Evolutionary conservation across 2,329 filamentous ascomycete genomes (phyloP).

Genomic region (Keithomyces neogunnii): DNA sequence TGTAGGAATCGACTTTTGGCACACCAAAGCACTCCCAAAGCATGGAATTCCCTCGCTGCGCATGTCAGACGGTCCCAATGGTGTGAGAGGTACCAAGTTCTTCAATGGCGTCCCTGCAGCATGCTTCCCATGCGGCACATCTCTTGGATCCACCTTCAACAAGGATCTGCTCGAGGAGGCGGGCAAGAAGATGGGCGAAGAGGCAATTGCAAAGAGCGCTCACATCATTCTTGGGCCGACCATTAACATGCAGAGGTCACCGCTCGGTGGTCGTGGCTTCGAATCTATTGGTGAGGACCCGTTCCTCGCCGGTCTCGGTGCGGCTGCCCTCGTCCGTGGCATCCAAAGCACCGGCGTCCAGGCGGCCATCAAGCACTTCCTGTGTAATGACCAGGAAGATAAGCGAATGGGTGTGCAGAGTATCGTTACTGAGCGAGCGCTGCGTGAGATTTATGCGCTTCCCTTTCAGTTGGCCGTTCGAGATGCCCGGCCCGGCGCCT

Average conservation of each 20-base stretch:
- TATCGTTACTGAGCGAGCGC: conserved; percentile 45
- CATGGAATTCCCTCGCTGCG: conserved; percentile 57
- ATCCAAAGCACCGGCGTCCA: conserved; percentile 49
- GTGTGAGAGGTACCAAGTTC: conserved; percentile 58
- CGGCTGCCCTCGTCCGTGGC: conserved; percentile 43
- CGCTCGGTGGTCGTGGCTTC: conserved; percentile 51
- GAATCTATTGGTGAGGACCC: conserved; percentile 53
- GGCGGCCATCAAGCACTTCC: conserved; percentile 52
- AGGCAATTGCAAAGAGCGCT: conserved; percentile 47
- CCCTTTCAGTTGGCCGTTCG: conserved; percentile 50
- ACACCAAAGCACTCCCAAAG: conserved; percentile 51
- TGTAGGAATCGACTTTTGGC: conserved; percentile 61
- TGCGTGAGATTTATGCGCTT: conserved; percentile 50
- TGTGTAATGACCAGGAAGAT: conserved; percentile 54
- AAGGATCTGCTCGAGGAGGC: conserved; percentile 40
- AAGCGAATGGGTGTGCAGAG: conserved; percentile 46
- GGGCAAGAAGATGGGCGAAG: conserved; percentile 42
- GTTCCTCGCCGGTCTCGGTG: conserved; percentile 45
- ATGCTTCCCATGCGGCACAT: conserved; percentile 53
- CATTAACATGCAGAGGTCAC: conserved; percentile 53
- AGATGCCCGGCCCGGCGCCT: conserved; percentile 40
- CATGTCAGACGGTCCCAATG: conserved; percentile 61
- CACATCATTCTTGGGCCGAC: conserved; percentile 53
- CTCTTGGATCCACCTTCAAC: conserved; percentile 51
- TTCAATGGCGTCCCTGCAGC: conserved; percentile 54